phyloP scores from a whole-genome alignment of 1,284 basidiomycete genomes.

The Vanrija pseudolonga region DNA sequence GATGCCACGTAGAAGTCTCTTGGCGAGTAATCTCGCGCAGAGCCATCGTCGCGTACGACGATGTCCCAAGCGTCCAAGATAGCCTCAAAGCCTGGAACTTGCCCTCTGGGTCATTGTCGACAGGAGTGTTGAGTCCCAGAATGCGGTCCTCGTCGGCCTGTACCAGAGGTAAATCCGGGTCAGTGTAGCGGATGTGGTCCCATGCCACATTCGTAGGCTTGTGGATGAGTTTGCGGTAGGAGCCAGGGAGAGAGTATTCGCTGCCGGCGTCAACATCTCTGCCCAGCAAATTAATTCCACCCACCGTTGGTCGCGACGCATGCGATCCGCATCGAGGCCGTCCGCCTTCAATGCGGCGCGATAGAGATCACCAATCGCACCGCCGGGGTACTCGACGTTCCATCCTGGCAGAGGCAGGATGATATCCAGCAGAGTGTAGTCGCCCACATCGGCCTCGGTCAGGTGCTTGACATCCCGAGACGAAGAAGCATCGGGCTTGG shows the following conservation, averaged over 20 bases:
- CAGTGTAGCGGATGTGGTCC: constrained; percentile 80
- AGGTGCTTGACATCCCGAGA: constrained; percentile 65
- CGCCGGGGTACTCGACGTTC: constrained; percentile 83
- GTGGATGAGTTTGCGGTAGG: constrained; percentile 88
- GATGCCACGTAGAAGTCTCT: constrained; percentile 83
- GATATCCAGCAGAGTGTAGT: constrained; percentile 86
- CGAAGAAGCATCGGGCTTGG: constrained; percentile 36
- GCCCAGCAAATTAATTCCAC: constrained; percentile 24
- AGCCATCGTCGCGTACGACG: constrained; percentile 94
- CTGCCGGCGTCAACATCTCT: constrained; percentile 50
- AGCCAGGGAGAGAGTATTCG: constrained; percentile 87
- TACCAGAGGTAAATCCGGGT: constrained; percentile 83
- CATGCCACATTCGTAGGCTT: constrained; percentile 75
- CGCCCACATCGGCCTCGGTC: constrained; percentile 66
- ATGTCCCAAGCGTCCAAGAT: constrained; percentile 71
- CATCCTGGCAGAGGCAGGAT: constrained; percentile 93
- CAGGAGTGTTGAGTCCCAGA: constrained; percentile 70
- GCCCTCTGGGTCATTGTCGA: constrained; percentile 55
- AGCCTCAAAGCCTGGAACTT: constrained; percentile 82
- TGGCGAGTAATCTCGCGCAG: constrained; percentile 87
- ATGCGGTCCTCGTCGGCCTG: constrained; percentile 93
- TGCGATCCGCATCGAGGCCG: constrained; percentile 81
- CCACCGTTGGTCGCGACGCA: constrained; percentile 81
- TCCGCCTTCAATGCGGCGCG: constrained; percentile 73
- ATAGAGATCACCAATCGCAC: constrained; percentile 75